Conservation (phyloP, 1,139 yeast genomes). For the Schizosaccharomyces versatilis region DNA sequence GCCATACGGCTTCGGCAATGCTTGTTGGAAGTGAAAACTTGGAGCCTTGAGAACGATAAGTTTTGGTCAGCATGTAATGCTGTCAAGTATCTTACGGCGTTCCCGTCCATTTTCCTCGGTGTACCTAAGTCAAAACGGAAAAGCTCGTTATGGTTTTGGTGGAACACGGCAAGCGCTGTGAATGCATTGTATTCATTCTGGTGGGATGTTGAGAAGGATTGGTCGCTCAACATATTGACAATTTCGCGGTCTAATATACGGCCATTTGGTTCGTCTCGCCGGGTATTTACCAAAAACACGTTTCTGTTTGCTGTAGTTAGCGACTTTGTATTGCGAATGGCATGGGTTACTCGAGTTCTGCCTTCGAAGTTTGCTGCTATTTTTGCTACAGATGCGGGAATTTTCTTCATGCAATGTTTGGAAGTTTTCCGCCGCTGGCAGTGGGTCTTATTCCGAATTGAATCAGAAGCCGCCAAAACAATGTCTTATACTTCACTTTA, state of each 20-base stretch:
- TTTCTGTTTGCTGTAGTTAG: slow-evolving; percentile 34
- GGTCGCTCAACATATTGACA: slow-evolving; percentile 49
- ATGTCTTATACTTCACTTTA: background rate
- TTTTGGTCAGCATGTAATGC: slow-evolving; percentile 31
- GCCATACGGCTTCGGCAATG: slow-evolving; percentile 64
- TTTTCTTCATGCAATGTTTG: slow-evolving; percentile 24
- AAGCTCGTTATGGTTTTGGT: slow-evolving; percentile 15
- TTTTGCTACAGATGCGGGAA: slow-evolving; percentile 33
- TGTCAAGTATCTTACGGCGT: slow-evolving; percentile 45
- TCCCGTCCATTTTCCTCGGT: slow-evolving; percentile 34
- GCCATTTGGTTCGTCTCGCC: slow-evolving; percentile 14
- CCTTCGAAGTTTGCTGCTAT: slow-evolving; percentile 17
- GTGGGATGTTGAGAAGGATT: slow-evolving; percentile 81
- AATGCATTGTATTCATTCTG: slow-evolving; percentile 58
- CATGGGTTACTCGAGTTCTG: slow-evolving; percentile 44
- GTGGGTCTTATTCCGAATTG: slow-evolving; percentile 73
- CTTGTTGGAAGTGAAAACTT: slow-evolving; percentile 34
- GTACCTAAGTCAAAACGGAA: slow-evolving; percentile 9
- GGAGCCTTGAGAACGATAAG: slow-evolving; percentile 25
- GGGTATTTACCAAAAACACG: slow-evolving; percentile 13
- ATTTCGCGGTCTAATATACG: background rate
- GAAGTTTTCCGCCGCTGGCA: slow-evolving; percentile 69
- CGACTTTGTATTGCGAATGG: slow-evolving; percentile 31
- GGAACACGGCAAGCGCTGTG: slow-evolving; percentile 33
- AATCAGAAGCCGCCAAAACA: slow-evolving; percentile 29